Percentiles rank a stretch among this genome's conserved stretches.
phyloP scores from a whole-genome alignment of 2,329 filamentous ascomycete species.

The Herpotrichia juniperi region DNA sequence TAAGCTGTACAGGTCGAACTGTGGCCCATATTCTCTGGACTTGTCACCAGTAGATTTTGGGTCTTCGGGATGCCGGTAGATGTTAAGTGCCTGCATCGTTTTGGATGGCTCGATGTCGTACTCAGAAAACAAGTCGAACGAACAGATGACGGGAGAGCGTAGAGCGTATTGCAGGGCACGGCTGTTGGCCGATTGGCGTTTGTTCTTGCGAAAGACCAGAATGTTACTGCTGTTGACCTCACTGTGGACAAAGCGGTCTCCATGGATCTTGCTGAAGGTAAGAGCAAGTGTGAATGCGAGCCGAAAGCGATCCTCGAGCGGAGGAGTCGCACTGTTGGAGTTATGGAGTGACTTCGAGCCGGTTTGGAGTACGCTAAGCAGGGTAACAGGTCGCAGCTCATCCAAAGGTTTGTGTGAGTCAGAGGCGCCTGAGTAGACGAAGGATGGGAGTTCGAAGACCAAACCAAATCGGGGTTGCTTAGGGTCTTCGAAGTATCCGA shows the following conservation, averaged over 20 bases:
- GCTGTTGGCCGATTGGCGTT: slow-evolving; percentile 53
- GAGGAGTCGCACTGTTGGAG: slow-evolving; percentile 50
- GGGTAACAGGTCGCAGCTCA: slow-evolving; percentile 50
- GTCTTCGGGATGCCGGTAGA: slow-evolving; percentile 71
- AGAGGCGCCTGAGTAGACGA: slow-evolving; percentile 50
- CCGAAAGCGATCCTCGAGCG: slow-evolving; percentile 76
- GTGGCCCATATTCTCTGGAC: slow-evolving; percentile 32
- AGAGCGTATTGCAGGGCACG: slow-evolving; percentile 59
- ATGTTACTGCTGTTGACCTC: slow-evolving; percentile 72
- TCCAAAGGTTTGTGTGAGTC: slow-evolving; percentile 58
- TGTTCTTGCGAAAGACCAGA: slow-evolving; percentile 63
- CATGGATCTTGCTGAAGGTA: slow-evolving; percentile 76
- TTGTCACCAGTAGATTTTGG: slow-evolving; percentile 43
- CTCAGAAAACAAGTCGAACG: slow-evolving; percentile 75
- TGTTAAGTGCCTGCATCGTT: slow-evolving; percentile 55
- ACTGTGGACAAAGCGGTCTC: slow-evolving; percentile 71
- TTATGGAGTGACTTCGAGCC: slow-evolving; percentile 52
- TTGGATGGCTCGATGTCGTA: slow-evolving; percentile 53
- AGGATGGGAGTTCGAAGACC: slow-evolving; percentile 73
- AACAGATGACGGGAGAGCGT: slow-evolving; percentile 71
- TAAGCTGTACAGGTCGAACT: slow-evolving; percentile 74
- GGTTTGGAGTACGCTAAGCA: slow-evolving; percentile 56
- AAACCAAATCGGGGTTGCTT: slow-evolving; percentile 72
- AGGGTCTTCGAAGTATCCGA: slow-evolving; percentile 77
- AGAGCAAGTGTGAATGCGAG: slow-evolving; percentile 75